Conservation (phyloP, 1,284 basidiomycete species). For the Cryptococcus sp. region DNA sequence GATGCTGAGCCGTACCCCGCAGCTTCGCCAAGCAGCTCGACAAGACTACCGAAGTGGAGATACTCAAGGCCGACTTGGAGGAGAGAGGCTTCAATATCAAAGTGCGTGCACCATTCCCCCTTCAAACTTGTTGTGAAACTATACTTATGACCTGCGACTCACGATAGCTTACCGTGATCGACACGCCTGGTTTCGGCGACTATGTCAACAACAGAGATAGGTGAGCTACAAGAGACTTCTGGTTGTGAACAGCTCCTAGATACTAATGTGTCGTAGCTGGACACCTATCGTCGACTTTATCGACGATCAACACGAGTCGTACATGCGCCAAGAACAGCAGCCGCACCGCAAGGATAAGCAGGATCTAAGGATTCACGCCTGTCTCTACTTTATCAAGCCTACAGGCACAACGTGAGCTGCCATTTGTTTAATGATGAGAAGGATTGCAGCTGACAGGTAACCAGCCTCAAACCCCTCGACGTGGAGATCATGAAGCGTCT, state of each 20-base stretch:
- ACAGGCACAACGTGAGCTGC: conserved; percentile 85
- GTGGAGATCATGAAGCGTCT: conserved; percentile 99
- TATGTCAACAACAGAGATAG: conserved; percentile 99
- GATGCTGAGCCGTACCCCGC: conserved; percentile 1
- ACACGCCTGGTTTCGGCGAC: conserved; percentile 98
- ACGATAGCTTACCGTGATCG: conserved; percentile 81
- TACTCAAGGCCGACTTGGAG: conserved; percentile 95
- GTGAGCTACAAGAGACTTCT: conserved; percentile 16
- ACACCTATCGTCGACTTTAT: conserved; percentile 98
- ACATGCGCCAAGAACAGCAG: conserved; percentile 99
- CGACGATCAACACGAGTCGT: conserved; percentile 98
- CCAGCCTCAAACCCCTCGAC: conserved; percentile 91
- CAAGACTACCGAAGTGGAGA: conserved; percentile 97
- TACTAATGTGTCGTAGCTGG: conserved; percentile 61
- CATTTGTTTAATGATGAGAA: background rate
- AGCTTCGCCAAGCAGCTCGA: conserved; percentile 95
- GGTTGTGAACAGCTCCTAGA: background rate
- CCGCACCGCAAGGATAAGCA: conserved; percentile 90
- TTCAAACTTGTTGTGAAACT: background rate
- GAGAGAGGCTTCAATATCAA: conserved; percentile 99
- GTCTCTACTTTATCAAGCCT: conserved; percentile 95
- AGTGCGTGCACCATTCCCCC: conserved; percentile 17
- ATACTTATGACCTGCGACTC: background rate
- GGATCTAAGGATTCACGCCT: conserved; percentile 94
- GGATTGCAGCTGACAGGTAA: conserved; percentile 6